phyloP scores from a whole-genome alignment of 352 stramenopile species.

The Globisporangium abappressorium region DNA sequence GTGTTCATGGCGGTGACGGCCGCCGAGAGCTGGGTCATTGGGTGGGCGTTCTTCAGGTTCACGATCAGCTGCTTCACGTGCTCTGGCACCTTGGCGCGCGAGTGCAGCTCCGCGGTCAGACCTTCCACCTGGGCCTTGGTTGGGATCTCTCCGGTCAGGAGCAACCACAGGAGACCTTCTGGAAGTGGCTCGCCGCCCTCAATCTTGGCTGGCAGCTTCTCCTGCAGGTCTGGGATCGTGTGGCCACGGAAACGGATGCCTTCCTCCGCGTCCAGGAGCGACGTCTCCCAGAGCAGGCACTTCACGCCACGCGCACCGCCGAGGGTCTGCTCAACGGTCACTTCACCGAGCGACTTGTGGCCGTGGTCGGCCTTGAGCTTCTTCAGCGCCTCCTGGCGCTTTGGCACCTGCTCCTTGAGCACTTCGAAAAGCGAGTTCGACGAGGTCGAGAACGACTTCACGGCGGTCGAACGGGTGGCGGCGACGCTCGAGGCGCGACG shows the following conservation, averaged over 20 bases:
- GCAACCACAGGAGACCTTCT: constrained; percentile 97
- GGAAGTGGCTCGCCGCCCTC: constrained; percentile 95
- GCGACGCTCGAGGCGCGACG: constrained; percentile 43
- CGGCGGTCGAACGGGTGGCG: constrained; percentile 34
- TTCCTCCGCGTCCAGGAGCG: constrained; percentile 92
- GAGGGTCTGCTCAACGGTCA: constrained; percentile 97
- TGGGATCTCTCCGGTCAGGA: constrained; percentile 96
- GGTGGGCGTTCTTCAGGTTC: constrained; percentile 97
- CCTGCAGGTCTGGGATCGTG: constrained; percentile 98
- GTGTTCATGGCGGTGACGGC: constrained; percentile 94
- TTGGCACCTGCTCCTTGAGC: constrained; percentile 88
- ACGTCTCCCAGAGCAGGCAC: constrained; percentile 99
- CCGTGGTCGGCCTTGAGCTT: constrained; percentile 94
- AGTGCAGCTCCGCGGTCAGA: constrained; percentile 95
- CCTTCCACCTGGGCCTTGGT: constrained; percentile 95
- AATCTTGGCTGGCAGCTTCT: constrained; percentile 90
- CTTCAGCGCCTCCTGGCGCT: constrained; percentile 92
- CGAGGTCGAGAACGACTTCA: constrained; percentile 67
- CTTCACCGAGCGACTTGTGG: constrained; percentile 89
- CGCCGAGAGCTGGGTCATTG: constrained; percentile 98
- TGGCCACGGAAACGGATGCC: constrained; percentile 99
- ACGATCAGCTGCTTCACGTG: constrained; percentile 96
- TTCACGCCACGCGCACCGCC: constrained; percentile 97
- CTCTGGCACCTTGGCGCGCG: constrained; percentile 91
- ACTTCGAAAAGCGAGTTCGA: constrained; percentile 71